Conservation (phyloP, 2,329 filamentous ascomycete species). For the Aspergillus ibericus region DNA sequence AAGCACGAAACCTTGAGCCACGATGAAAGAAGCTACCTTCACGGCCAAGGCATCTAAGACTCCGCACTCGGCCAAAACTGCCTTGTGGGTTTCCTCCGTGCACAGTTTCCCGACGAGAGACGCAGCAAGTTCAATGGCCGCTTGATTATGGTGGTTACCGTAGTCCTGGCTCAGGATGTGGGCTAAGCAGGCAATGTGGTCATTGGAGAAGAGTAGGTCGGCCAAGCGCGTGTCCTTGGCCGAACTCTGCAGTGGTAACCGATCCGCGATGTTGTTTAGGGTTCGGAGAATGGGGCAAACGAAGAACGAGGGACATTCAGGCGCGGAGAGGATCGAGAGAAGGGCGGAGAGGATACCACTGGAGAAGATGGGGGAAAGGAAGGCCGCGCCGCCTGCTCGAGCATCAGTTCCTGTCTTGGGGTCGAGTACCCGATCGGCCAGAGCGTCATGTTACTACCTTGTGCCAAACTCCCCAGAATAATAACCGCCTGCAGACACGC, state of each 20-base stretch:
- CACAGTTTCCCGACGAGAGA: slow-evolving; percentile 63
- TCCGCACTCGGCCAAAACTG: slow-evolving; percentile 68
- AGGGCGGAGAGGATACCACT: slow-evolving; percentile 68
- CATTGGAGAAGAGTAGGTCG: slow-evolving; percentile 63
- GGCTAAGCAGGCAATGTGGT: slow-evolving; percentile 62
- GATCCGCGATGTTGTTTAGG: slow-evolving; percentile 69
- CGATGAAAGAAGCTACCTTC: slow-evolving; percentile 69
- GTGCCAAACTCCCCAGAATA: slow-evolving; percentile 79
- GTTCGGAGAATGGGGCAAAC: slow-evolving; percentile 72
- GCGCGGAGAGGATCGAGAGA: slow-evolving; percentile 67
- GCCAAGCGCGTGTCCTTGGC: slow-evolving; percentile 56
- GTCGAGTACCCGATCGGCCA: background rate
- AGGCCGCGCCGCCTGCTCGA: slow-evolving; percentile 70
- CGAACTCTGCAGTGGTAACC: slow-evolving; percentile 58
- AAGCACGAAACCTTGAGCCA: slow-evolving; percentile 67
- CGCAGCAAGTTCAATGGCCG: slow-evolving; percentile 44
- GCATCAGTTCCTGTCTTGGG: slow-evolving; percentile 19
- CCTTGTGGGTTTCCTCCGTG: slow-evolving; percentile 67
- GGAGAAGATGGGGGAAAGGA: slow-evolving; percentile 71
- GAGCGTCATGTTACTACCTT: slow-evolving; percentile 57
- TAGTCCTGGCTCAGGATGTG: slow-evolving; percentile 65
- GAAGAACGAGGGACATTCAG: slow-evolving; percentile 64
- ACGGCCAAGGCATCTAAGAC: slow-evolving; percentile 76
- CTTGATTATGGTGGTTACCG: slow-evolving; percentile 54
- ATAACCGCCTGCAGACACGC: slow-evolving; percentile 76